Percentiles rank a stretch among this genome's conserved stretches.
Evolutionary conservation across 2,329 filamentous ascomycete species (phyloP).

Genomic region (Diatrype stigma): DNA sequence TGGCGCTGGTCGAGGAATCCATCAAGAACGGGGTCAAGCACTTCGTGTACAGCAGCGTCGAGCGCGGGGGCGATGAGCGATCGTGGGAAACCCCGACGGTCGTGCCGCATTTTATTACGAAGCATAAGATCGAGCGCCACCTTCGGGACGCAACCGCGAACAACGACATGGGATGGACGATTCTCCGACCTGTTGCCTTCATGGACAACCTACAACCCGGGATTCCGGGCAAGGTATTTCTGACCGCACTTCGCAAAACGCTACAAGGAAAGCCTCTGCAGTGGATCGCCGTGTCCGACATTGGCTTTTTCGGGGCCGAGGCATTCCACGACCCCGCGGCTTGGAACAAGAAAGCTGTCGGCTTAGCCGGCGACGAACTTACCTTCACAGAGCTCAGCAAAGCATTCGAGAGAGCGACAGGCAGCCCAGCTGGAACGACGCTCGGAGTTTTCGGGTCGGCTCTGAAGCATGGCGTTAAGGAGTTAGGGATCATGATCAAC

Average conservation of each 20-base stretch:
- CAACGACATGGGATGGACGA: conserved; percentile 51
- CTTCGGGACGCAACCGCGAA: conserved; percentile 41
- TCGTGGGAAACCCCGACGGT: conserved; percentile 49
- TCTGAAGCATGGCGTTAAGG: neutral
- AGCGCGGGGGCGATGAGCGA: conserved; percentile 52
- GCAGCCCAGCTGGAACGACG: conserved; percentile 19
- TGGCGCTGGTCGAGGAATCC: conserved; percentile 52
- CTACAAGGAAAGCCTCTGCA: conserved; percentile 33
- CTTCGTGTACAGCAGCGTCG: conserved; percentile 62
- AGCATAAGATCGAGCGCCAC: conserved; percentile 59
- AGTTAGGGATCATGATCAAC: neutral
- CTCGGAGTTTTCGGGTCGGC: neutral
- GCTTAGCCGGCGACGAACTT: conserved; percentile 42
- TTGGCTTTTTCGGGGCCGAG: conserved; percentile 43
- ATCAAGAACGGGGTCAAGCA: conserved; percentile 51
- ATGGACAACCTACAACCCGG: conserved; percentile 48
- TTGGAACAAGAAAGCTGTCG: conserved; percentile 34
- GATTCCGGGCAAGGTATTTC: conserved; percentile 31
- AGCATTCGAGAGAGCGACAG: conserved; percentile 25
- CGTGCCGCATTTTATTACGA: conserved; percentile 59
- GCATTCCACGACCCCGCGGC: conserved; percentile 34
- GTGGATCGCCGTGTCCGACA: conserved; percentile 37
- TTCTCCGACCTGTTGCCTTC: conserved; percentile 59
- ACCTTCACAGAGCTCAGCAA: conserved; percentile 27
- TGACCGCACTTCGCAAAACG: conserved; percentile 27